Evolutionary conservation across 1,284 basidiomycete species (phyloP).

Genomic region (Naganishia albida): DNA sequence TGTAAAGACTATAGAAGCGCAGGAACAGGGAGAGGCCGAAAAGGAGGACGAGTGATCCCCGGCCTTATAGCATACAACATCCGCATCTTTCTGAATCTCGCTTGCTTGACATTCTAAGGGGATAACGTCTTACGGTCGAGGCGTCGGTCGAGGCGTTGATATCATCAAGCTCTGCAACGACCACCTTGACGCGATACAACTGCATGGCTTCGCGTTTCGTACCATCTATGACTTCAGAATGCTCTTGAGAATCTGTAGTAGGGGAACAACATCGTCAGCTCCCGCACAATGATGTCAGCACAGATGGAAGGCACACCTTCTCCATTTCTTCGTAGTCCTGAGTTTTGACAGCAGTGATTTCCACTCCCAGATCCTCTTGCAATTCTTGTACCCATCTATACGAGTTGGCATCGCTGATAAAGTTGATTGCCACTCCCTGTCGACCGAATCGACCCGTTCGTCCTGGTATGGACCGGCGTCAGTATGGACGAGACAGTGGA

Average conservation of each 20-base stretch:
- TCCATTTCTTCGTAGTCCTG: slow-evolving; percentile 87
- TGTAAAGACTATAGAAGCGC: slow-evolving; percentile 26
- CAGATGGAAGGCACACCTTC: slow-evolving; percentile 58
- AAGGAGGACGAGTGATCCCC: slow-evolving; percentile 20
- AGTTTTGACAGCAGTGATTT: slow-evolving; percentile 78
- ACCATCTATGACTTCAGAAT: slow-evolving; percentile 16
- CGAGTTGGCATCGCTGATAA: slow-evolving; percentile 82
- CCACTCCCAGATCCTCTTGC: slow-evolving; percentile 70
- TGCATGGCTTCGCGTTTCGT: background rate
- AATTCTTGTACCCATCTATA: slow-evolving; percentile 84
- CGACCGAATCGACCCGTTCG: slow-evolving; percentile 94
- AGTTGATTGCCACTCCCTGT: slow-evolving; percentile 94
- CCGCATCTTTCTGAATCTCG: slow-evolving; percentile 6
- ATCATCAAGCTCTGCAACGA: too few species aligned
- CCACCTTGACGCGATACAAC: background rate
- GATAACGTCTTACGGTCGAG: background rate
- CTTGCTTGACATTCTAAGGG: background rate
- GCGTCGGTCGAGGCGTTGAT: background rate
- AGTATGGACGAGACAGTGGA: background rate
- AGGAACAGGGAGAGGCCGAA: slow-evolving; percentile 18
- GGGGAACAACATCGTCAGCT: background rate
- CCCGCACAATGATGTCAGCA: too few species aligned
- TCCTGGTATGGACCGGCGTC: slow-evolving; percentile 57
- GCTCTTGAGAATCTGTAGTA: slow-evolving; percentile 21
- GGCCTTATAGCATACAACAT: slow-evolving; percentile 25